Percentiles rank a stretch among this genome's conserved stretches.
Evolutionary conservation across 2,329 filamentous ascomycete genomes (phyloP).

Genomic region (Aspergillus latus): DNA sequence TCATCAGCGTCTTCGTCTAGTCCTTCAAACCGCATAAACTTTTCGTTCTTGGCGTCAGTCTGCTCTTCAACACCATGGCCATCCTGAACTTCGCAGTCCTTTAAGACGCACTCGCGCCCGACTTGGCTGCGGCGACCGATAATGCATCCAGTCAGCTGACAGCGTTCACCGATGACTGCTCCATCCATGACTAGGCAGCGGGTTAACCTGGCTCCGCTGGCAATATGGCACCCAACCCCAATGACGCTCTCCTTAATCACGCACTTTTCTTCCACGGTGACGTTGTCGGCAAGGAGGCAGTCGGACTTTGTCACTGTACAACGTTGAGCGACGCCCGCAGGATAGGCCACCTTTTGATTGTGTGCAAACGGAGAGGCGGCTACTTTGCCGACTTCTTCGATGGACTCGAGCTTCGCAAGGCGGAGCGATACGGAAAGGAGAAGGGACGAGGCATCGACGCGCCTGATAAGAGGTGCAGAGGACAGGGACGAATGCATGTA

Average conservation of each 20-base stretch:
- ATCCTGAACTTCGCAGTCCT: constrained; percentile 90
- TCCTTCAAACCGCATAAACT: constrained; percentile 57
- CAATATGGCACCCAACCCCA: constrained; percentile 82
- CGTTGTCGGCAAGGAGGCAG: constrained; percentile 82
- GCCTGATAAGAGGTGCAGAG: constrained; percentile 68
- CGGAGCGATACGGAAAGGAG: constrained; percentile 79
- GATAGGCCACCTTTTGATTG: constrained; percentile 75
- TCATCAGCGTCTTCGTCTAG: constrained; percentile 41
- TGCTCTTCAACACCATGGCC: constrained; percentile 77
- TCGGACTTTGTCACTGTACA: constrained; percentile 82
- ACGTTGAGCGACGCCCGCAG: constrained; percentile 74
- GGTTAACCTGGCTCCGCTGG: constrained; percentile 79
- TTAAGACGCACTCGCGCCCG: constrained; percentile 77
- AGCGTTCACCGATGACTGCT: constrained; percentile 78
- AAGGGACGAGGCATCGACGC: constrained; percentile 82
- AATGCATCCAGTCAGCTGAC: constrained; percentile 83
- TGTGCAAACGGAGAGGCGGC: constrained; percentile 73
- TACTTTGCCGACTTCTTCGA: constrained; percentile 61
- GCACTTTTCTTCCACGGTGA: constrained; percentile 81
- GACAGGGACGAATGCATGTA: constrained; percentile 66
- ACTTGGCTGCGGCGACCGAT: constrained; percentile 78
- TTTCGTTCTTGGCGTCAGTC: constrained; percentile 63
- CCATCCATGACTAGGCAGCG: constrained; percentile 92
- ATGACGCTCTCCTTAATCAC: constrained; percentile 93
- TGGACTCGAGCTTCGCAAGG: constrained; percentile 74